Conservation (phyloP, 371 early-diverging fungal genomes). For the Saksenaea vasiformis region DNA sequence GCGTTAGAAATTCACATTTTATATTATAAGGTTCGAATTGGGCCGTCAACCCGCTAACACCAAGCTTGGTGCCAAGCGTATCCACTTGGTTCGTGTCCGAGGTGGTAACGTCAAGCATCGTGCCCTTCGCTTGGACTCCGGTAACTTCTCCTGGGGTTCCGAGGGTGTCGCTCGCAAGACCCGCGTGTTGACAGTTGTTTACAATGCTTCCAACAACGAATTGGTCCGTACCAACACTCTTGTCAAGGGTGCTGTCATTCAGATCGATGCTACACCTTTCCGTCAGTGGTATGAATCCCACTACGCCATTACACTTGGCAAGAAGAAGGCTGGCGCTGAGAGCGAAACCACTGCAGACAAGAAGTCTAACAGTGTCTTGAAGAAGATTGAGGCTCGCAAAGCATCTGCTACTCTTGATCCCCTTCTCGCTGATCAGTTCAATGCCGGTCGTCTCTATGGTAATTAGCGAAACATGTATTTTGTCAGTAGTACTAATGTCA, state of each 20-base stretch:
- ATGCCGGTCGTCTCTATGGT: conserved; percentile 86
- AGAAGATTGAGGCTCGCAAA: conserved; percentile 82
- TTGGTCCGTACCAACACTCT: conserved; percentile 99
- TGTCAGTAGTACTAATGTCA: neutral
- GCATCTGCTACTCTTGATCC: conserved; percentile 80
- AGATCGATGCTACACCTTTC: conserved; percentile 97
- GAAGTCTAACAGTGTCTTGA: conserved; percentile 83
- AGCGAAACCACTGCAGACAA: conserved; percentile 68
- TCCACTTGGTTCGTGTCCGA: conserved; percentile 93
- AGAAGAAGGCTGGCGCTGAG: conserved; percentile 65
- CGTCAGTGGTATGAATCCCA: conserved; percentile 95
- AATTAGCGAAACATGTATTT: neutral
- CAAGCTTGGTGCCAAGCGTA: conserved; percentile 94
- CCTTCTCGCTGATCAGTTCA: conserved; percentile 87
- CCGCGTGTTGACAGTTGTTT: conserved; percentile 93
- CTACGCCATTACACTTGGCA: conserved; percentile 85
- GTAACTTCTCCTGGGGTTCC: conserved; percentile 95
- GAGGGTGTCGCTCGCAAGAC: conserved; percentile 89
- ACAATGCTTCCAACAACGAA: conserved; percentile 99
- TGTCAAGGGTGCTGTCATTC: conserved; percentile 96
- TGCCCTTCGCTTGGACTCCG: conserved; percentile 93
- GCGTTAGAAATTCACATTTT: neutral
- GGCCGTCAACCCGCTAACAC: conserved; percentile 98
- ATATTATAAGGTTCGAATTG: conserved; percentile 84
- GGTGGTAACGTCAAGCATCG: conserved; percentile 98